A percentile compares a stretch with the other conserved stretches of the same genome.
Conservation (phyloP, 176 grass and related monocot species). For the Avena sativa region DNA sequence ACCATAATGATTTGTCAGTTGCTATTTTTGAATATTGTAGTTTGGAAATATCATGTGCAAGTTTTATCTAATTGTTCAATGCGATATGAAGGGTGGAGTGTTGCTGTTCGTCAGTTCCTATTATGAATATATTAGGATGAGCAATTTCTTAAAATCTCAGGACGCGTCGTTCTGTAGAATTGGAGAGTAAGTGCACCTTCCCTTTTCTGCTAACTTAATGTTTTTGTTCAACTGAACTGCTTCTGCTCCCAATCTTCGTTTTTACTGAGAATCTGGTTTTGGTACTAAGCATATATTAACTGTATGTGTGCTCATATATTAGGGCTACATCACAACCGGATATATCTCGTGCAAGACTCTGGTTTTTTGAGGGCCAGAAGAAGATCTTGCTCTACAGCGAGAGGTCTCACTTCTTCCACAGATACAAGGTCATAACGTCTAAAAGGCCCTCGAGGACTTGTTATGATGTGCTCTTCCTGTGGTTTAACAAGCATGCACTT, state of each 20-base stretch:
- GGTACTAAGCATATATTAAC: constrained; percentile 37
- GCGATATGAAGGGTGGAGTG: constrained; percentile 69
- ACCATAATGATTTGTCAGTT: not conserved
- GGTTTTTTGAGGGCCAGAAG: constrained; percentile 93
- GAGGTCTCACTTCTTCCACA: constrained; percentile 96
- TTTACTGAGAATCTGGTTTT: not conserved
- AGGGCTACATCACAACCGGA: constrained; percentile 82
- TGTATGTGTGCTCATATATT: constrained; percentile 29
- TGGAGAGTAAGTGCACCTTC: constrained; percentile 76
- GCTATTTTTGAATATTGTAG: not conserved
- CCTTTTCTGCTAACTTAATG: constrained; percentile 29
- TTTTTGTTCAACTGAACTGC: constrained; percentile 3
- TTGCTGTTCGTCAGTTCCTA: constrained; percentile 91
- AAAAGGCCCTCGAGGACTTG: not conserved
- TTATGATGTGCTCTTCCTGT: not conserved
- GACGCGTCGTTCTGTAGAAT: constrained; percentile 89
- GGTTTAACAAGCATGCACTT: not conserved
- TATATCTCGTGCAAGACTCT: constrained; percentile 90
- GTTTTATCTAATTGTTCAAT: constrained; percentile 35
- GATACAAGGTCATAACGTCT: constrained; percentile 76
- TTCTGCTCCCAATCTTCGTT: not conserved
- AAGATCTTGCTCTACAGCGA: constrained; percentile 97
- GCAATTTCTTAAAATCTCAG: constrained; percentile 81
- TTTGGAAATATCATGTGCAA: constrained; percentile 35
- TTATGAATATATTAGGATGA: constrained; percentile 82